Percentiles rank a stretch among this genome's conserved stretches.
Evolutionary conservation across 1,284 basidiomycete species (phyloP).

Genomic region (Xanthoconium separans): DNA sequence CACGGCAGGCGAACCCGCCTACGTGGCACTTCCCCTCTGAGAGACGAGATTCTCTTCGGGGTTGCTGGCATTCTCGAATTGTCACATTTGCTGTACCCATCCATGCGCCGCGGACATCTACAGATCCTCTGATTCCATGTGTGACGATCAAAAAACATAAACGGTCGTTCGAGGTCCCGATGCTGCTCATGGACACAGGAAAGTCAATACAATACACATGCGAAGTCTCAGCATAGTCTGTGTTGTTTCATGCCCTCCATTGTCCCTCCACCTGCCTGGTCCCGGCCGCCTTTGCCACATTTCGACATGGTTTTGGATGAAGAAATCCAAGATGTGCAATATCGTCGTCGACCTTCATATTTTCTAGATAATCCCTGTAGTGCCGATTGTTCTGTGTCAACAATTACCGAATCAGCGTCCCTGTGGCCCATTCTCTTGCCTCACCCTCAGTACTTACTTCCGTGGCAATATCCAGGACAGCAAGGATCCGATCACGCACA

Average conservation of each 20-base stretch:
- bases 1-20: conserved; percentile 57
- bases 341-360: too few relatives aligned
- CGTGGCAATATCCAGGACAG: conserved; percentile 9
- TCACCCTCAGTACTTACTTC: too few relatives aligned
- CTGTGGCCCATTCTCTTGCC: too few relatives aligned
- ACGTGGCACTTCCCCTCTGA: conserved; percentile 62
- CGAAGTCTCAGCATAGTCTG: conserved; percentile 32
- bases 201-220: too few relatives aligned
- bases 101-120: conserved; percentile 52
- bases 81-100: conserved; percentile 48
- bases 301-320: too few relatives aligned
- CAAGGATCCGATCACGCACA: conserved; percentile 20
- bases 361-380: too few relatives aligned
- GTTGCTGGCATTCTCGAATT: conserved; percentile 60
- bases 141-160: conserved; percentile 25
- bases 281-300: too few relatives aligned
- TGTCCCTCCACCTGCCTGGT: too few relatives aligned
- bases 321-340: too few relatives aligned
- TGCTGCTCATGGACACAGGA: conserved; percentile 32
- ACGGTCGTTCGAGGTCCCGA: conserved; percentile 43
- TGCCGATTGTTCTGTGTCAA: too few relatives aligned
- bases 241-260: too few relatives aligned
- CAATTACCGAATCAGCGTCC: too few relatives aligned
- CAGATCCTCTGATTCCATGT: conserved; percentile 33
- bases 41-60: conserved; percentile 68